A percentile compares a stretch with the other conserved stretches of the same genome.
Evolutionary conservation across 2,329 filamentous ascomycete genomes (phyloP).

Genomic region (Fusarium ambrosium): DNA sequence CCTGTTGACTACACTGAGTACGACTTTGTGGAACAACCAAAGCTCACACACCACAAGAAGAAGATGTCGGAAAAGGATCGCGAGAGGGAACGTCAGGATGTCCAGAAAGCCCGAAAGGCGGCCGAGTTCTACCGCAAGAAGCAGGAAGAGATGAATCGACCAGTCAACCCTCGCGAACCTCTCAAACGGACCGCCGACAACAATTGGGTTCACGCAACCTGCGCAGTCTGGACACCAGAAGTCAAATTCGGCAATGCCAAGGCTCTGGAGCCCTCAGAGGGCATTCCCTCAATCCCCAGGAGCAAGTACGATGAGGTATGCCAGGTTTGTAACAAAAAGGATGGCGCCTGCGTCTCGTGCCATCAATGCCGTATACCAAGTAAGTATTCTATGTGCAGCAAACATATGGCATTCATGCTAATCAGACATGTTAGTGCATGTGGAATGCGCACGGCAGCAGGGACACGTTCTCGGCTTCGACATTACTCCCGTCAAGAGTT

Average conservation of each 20-base stretch:
- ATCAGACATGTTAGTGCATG: conserved; percentile 73
- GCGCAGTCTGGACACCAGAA: conserved; percentile 91
- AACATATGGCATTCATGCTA: conserved; percentile 14
- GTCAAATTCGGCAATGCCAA: conserved; percentile 91
- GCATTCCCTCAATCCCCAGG: conserved; percentile 84
- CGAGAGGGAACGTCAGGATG: conserved; percentile 88
- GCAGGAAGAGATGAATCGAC: conserved; percentile 87
- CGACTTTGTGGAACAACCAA: conserved; percentile 82
- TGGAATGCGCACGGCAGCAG: conserved; percentile 89
- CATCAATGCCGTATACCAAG: conserved; percentile 74
- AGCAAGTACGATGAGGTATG: conserved; percentile 82
- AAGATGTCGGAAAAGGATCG: conserved; percentile 90
- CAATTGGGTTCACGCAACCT: conserved; percentile 98
- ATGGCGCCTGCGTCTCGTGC: conserved; percentile 87
- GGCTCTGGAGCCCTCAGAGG: conserved; percentile 87
- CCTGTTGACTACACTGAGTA: conserved; percentile 85
- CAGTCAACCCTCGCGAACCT: conserved; percentile 86
- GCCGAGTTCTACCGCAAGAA: conserved; percentile 86
- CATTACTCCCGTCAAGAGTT: conserved; percentile 89
- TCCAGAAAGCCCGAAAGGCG: conserved; percentile 83
- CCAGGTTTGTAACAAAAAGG: conserved; percentile 82
- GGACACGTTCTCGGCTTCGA: conserved; percentile 92
- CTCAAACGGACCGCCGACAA: conserved; percentile 95
- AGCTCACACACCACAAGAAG: conserved; percentile 74
- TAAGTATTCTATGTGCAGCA: conserved; percentile 47